Percentiles rank a stretch among this genome's conserved stretches.
Evolutionary conservation across 1,284 basidiomycete species (phyloP).

Genomic region (Moniliophthora roreri): DNA sequence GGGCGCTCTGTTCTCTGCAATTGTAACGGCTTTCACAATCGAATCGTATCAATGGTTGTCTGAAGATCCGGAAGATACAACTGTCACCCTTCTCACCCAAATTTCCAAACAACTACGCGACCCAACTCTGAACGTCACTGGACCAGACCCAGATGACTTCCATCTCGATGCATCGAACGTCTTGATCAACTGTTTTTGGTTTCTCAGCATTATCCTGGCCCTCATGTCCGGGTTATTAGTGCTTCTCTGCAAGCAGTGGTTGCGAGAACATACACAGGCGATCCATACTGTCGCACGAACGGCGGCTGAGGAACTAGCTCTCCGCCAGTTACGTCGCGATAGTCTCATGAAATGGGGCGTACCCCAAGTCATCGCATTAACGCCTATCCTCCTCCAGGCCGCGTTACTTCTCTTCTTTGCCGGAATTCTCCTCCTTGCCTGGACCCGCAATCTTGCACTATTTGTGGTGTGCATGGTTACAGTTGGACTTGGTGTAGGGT

Average conservation of each 20-base stretch:
- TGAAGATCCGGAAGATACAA: too few relatives aligned
- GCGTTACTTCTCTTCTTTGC: slow-evolving; percentile 6
- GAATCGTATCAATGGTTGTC: too few relatives aligned
- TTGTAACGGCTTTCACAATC: too few relatives aligned
- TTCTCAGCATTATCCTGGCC: slow-evolving; percentile 8
- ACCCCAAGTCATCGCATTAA: background rate
- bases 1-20: too few relatives aligned
- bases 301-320: background rate
- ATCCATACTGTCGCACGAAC: background rate
- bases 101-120: too few relatives aligned
- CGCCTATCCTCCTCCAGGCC: slow-evolving; percentile 1
- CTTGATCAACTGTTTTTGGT: slow-evolving; percentile 3
- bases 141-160: background rate
- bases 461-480: background rate
- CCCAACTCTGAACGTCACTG: too few relatives aligned
- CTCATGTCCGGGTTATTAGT: slow-evolving; percentile 3
- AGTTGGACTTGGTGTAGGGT: background rate
- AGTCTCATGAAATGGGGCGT: background rate
- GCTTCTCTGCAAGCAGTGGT: slow-evolving; percentile 12
- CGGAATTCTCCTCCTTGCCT: slow-evolving; percentile 1
- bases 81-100: too few relatives aligned
- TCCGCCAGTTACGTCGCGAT: background rate
- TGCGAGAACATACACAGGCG: slow-evolving; percentile 6
- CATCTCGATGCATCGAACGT: background rate
- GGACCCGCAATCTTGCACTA: background rate